Evolutionary conservation across 768 basidiomycete species (phyloP), one percentile per base, ranked within the genome.

Genomic region (Leucocoprinus leucothites): DNA sequence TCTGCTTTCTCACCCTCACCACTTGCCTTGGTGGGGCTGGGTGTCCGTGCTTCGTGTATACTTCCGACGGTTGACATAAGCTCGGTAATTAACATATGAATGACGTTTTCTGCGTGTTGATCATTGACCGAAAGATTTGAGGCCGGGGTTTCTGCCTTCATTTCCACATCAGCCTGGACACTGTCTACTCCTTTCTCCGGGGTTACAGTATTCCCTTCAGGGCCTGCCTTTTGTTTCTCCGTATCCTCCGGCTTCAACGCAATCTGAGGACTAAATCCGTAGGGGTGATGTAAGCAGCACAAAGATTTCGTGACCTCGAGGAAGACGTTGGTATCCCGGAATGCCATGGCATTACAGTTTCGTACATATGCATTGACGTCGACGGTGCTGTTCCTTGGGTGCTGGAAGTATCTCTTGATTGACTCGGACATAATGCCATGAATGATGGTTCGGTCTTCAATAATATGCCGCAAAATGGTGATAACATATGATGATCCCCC

Each of bases 391-490:
- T 83, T 79, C 28, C 91, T 85, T 28, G 89, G 79, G 58, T 87
- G 85, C 3, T 80, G 71, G 63, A 97, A 86, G 73, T 88, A 94
- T 1, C 86, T 81, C 61, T 84, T 88, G 64, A 98, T 80, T 57
- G 92, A 88, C 59, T 89, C 85, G 21, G 82, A 82, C 84, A 99
- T 94, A 61, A 91, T 77, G 9, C 73, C 74, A 53, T 82, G 79
- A 41, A 98, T 67, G 7, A 78, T 80, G 2, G 71, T 65, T 1
- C 76, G 63, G 59, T 94, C 91, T 70, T 99, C 97, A 47, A 95
- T 82, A 50, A 92, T 71, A 65, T 99, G 97, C 6, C 97, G 87
- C n/a, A 98, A 75, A 58, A 98, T 89, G 63, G 88, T 89, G 40
- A 86, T 85, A 51, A 94, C 81, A 67, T 94, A 92, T 0, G 89